A percentile compares a stretch with the other conserved stretches of the same genome.
These are phyloP conservation scores for Panicum virgatum DNA, from an alignment of 202 grass and related monocot genomes.

Conservation along the genomic window DNA sequence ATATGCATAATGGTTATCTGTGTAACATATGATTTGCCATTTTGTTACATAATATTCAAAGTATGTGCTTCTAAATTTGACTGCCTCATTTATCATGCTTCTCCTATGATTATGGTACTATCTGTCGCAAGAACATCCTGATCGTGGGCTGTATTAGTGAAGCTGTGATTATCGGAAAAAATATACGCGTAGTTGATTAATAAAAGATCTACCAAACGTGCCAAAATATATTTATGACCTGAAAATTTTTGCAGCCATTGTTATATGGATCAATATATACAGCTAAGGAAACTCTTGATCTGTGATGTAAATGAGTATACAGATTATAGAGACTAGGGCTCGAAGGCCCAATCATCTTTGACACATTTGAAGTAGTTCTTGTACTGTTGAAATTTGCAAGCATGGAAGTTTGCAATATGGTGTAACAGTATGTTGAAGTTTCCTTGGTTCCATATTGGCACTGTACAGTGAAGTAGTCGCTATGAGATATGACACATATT, in stretches of 20 bases:
- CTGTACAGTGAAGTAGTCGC: neutral
- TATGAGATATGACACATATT: neutral
- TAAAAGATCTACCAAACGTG: neutral
- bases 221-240: neutral
- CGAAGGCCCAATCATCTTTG: neutral
- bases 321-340: neutral
- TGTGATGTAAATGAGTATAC: neutral
- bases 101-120: neutral
- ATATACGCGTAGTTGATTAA: neutral
- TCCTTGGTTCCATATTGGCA: constrained; percentile 1
- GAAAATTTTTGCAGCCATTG: neutral
- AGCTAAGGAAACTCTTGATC: neutral
- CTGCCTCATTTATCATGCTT: constrained; percentile 1
- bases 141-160: neutral
- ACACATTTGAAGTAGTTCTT: neutral
- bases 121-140: neutral
- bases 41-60: neutral
- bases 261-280: neutral
- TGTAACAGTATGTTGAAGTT: neutral
- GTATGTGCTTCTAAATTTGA: neutral
- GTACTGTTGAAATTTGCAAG: constrained; percentile 17
- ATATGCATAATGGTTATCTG: neutral
- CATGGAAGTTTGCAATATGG: neutral
- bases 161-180: neutral
- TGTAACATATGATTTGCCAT: neutral